These are phyloP conservation scores for Boletus rubroflammeus DNA, from an alignment of 768 basidiomycete genomes.

Conservation along the genomic window DNA sequence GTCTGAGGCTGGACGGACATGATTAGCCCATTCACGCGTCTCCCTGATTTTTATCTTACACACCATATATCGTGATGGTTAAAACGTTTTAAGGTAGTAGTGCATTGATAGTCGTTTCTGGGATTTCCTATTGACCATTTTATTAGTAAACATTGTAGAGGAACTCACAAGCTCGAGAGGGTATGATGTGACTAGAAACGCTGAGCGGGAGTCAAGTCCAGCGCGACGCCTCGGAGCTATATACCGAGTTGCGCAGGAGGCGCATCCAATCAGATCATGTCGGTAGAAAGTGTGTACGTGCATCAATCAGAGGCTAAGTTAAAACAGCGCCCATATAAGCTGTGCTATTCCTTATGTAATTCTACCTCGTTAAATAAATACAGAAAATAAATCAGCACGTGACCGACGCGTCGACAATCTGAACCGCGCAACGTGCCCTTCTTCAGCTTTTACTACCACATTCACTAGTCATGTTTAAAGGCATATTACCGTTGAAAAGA, in stretches of 20 bases:
- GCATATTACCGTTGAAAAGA: conserved; percentile 69
- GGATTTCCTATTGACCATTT: conserved; percentile 10
- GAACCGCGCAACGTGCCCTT: conserved; percentile 26
- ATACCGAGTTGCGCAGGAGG: conserved; percentile 29
- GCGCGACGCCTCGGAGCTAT: conserved; percentile 13
- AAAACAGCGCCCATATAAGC: conserved; percentile 14
- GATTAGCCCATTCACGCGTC: neutral
- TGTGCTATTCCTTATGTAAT: conserved; percentile 17
- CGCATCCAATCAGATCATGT: conserved; percentile 14
- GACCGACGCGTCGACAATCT: conserved; percentile 30
- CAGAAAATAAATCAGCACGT: conserved; percentile 32
- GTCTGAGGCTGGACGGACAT: conserved; percentile 20
- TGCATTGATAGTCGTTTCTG: conserved; percentile 13
- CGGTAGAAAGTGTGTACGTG: neutral
- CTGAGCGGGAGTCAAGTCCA: neutral
- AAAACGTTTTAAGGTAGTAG: conserved; percentile 12
- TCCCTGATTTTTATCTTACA: conserved; percentile 14
- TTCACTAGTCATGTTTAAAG: conserved; percentile 64
- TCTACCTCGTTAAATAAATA: neutral
- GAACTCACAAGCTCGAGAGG: neutral
- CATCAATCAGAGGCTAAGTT: conserved; percentile 8
- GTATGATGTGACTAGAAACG: neutral
- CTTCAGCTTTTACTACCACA: conserved; percentile 2
- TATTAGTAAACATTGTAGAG: neutral
- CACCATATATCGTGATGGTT: conserved; percentile 14